phyloP scores from a whole-genome alignment of 163 green algal genomes.

The Dunaliella salina region DNA sequence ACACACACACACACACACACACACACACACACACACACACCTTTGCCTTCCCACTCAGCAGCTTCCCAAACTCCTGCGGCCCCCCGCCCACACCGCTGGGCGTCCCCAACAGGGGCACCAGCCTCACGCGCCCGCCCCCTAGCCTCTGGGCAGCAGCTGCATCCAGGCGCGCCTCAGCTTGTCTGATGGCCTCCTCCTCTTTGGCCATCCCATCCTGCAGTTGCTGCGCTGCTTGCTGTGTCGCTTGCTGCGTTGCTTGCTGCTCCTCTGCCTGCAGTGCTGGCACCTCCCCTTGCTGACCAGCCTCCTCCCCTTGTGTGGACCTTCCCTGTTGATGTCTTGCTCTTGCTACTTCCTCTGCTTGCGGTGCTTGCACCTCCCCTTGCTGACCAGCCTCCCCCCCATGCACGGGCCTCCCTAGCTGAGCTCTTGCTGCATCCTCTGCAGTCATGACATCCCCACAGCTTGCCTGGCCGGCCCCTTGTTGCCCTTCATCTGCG shows the following conservation, averaged over 20 bases:
- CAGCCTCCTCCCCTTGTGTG: background rate
- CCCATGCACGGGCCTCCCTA: background rate
- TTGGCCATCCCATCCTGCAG: background rate
- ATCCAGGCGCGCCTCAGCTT: constrained; percentile 20
- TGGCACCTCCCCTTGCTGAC: background rate
- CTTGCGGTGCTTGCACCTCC: background rate
- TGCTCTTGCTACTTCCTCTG: background rate
- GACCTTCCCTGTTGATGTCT: no score
- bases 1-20: background rate
- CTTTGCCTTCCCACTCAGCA: constrained; percentile 30
- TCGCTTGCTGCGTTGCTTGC: constrained; percentile 2
- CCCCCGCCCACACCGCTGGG: background rate
- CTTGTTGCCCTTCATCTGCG: constrained; percentile 1
- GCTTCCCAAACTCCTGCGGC: constrained; percentile 39
- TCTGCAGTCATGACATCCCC: background rate
- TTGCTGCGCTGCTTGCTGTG: background rate
- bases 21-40: background rate
- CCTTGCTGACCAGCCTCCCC: background rate
- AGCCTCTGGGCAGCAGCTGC: constrained; percentile 7
- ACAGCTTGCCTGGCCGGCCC: no score
- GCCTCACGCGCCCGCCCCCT: constrained; percentile 18
- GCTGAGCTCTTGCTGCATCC: background rate
- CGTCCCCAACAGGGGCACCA: constrained; percentile 29
- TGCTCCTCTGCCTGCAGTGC: background rate
- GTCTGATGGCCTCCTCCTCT: constrained; percentile 17